Evolutionary conservation across 192 early-diverging fungal species (phyloP), one percentile per base, ranked within the genome.

Genomic region (Oehlia diaphana): DNA sequence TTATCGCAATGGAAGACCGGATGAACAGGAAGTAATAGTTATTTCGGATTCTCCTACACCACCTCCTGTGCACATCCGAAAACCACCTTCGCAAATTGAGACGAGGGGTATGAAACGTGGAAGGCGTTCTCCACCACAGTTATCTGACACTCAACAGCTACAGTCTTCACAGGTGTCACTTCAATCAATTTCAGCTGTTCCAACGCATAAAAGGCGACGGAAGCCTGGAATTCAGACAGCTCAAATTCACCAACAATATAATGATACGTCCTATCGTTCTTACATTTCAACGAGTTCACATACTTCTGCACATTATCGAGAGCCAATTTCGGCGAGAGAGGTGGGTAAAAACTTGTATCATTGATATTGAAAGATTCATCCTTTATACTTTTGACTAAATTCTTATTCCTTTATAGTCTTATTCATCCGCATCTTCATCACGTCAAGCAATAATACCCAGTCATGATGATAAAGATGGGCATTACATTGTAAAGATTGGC

Each of bases 391-490:
- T 10, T 72, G 39, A 13, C 37, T 39, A 47, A 47, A 47, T 47
- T 47, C 10, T 12, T 47, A 47, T 47, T 47, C 1, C 44, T 47
- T 47, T 47, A 10, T 33, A 76, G 62, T 76, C 74, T 19, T 35
- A 64, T 76, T 76, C 74, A 31, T 76, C 74, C n/a, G 19, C 28
- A 23, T 35, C 33, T 44, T 64, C 74, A 76, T 76, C 74, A 42
- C 35, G 72, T 44, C 73, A 72, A 71, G 61, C 80, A 39, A 74
- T 49, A 75, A 64, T 77, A 84, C 81, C 86, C 78, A 69, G 84
- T 14, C 94, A 92, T 83, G 95, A 96, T 80, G 95, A 96, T 83
- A 93, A 94, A 74, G 95, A 98, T n/a, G 96, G 96, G 4, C 94
- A 96, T 86, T 98, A 94, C 77, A 93, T 95, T 85, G 91, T 98